A percentile compares a stretch with the other conserved stretches of the same genome.
These are phyloP conservation scores for Colletotrichum truncatum DNA, from an alignment of 2,329 filamentous ascomycete genomes.

Conservation along the genomic window DNA sequence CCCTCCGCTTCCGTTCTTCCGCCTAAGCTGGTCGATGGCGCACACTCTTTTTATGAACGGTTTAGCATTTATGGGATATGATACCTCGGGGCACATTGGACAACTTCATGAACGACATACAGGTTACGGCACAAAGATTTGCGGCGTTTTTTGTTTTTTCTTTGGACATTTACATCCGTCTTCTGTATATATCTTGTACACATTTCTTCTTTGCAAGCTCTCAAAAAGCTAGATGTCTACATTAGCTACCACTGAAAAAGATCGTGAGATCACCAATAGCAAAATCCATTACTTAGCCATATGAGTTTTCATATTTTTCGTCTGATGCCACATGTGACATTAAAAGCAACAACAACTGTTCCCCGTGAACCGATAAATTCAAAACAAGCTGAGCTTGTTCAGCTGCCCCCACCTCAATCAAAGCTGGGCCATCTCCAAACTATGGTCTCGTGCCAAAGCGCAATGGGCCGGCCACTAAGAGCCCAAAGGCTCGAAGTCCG, in stretches of 20 bases:
- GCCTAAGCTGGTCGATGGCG: conserved; percentile 30
- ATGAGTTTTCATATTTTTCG: not conserved
- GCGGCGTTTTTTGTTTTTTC: conserved; percentile 15
- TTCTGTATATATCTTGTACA: conserved; percentile 27
- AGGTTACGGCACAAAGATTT: not conserved
- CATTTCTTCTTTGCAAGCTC: not conserved
- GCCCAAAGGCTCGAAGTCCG: not conserved
- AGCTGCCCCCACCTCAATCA: not conserved
- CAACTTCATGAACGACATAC: conserved; percentile 6
- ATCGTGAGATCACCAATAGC: not conserved
- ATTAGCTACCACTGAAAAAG: not conserved
- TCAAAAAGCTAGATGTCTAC: not conserved
- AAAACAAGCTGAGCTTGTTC: not conserved
- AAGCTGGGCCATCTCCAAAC: not conserved
- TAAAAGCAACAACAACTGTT: not conserved
- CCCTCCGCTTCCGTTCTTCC: conserved; percentile 31
- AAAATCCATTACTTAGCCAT: not conserved
- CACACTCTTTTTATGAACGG: conserved; percentile 15
- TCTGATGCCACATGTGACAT: not conserved
- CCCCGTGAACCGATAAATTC: not conserved
- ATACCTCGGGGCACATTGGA: conserved; percentile 21
- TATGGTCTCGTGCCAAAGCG: not conserved
- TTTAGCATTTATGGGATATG: conserved; percentile 24
- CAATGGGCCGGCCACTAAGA: not conserved
- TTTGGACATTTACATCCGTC: conserved; percentile 14